Evolutionary conservation across 1,284 basidiomycete genomes (phyloP), one percentile per base, ranked within the genome.

Genomic region (Cystobasidiaceae sp.): DNA sequence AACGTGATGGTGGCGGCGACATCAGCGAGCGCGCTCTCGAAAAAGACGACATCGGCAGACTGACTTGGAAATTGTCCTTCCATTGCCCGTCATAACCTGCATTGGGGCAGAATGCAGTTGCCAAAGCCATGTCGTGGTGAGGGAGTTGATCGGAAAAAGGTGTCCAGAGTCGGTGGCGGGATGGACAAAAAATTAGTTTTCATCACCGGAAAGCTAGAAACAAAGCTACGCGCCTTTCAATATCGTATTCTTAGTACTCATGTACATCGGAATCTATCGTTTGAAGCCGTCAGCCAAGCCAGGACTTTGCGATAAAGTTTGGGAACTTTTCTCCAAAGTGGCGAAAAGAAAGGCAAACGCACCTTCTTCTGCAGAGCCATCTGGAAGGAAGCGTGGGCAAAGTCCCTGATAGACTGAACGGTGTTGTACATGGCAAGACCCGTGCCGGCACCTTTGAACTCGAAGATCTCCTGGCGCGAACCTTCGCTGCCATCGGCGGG

Each of bases 51-150:
- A n/a, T n/a, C n/a, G n/a, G n/a, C n/a, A n/a, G n/a, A n/a, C n/a
- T n/a, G n/a, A n/a, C n/a, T 77, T 94, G 85, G 86, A 97, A 98
- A 75, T 96, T 90, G 75, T 98, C 96, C 82, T 97, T 97, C 85
- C 97, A 98, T 50, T 92, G 85, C 51, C 94, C 94, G 75, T 98
- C 94, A 76, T 96, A 96, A 75, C 87, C 90, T 80, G n/a, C n/a
- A n/a, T n/a, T n/a, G n/a, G n/a, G n/a, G n/a, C n/a, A n/a, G n/a
- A n/a, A n/a, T n/a, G n/a, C n/a, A n/a, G 37, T 39, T 39, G 11
- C n/a, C 11, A 39, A 39, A 39, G 37, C n/a, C 37, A 54, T 54
- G 51, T 34, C 19, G 13, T 48, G 21, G 37, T 9, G 37, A 39
- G 37, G 11, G 37, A 9, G n/a, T 9, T 39, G 37, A 39, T 11